Evolutionary conservation across 192 early-diverging fungal genomes (phyloP).

Genomic region (Mortierella alpina): DNA sequence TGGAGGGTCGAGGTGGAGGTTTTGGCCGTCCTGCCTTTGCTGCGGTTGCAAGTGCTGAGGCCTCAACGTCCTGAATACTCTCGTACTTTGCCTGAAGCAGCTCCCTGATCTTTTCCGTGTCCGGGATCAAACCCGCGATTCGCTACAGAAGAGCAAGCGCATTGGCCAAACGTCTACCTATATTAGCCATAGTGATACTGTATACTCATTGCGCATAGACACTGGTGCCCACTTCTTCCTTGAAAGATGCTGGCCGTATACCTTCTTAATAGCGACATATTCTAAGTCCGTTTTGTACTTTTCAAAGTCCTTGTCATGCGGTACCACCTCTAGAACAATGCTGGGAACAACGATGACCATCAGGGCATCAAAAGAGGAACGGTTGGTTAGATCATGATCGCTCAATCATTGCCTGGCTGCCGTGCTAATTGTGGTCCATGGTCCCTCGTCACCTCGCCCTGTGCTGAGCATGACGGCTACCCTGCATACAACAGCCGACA

Average conservation of each 20-base stretch:
- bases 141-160: slow-evolving; percentile 40
- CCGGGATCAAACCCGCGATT: slow-evolving; percentile 19
- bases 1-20: slow-evolving; percentile 38
- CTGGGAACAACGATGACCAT: slow-evolving; percentile 17
- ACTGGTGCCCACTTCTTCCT: no score
- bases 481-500: no score
- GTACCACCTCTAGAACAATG: slow-evolving; percentile 62
- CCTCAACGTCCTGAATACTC: slow-evolving; percentile 55
- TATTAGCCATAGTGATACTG: not conserved
- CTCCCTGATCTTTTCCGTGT: slow-evolving; percentile 45
- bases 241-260: not conserved
- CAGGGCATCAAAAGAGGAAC: not conserved
- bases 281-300: slow-evolving; percentile 54
- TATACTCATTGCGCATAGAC: not conserved
- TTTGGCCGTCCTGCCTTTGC: slow-evolving; percentile 41
- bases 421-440: no score
- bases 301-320: slow-evolving; percentile 53
- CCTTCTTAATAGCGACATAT: slow-evolving; percentile 57
- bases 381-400: not conserved
- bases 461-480: no score
- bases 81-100: slow-evolving; percentile 50
- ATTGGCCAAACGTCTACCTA: not conserved
- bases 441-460: no score
- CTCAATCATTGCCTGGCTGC: not conserved
- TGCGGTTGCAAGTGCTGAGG: slow-evolving; percentile 36